A percentile compares a stretch with the other conserved stretches of the same genome.
These are phyloP conservation scores for Apiosordaria backusii DNA, from an alignment of 495 filamentous ascomycete species.

Conservation along the genomic window DNA sequence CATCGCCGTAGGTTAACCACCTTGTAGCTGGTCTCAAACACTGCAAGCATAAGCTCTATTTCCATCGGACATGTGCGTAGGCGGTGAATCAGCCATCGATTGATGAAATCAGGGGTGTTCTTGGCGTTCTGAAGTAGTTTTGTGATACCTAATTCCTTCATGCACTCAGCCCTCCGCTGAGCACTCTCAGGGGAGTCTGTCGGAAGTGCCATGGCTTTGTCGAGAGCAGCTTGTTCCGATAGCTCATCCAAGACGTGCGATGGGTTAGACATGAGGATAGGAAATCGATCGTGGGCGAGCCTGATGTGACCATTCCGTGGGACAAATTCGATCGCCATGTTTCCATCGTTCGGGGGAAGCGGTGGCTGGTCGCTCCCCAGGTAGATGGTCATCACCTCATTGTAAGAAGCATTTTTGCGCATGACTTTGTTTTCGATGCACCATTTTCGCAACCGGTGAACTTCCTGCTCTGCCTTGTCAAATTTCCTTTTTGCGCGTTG, in stretches of 20 bases:
- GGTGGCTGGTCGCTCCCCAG: conserved; percentile 10
- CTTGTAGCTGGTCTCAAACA: conserved; percentile 32
- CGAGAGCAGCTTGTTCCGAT: conserved; percentile 22
- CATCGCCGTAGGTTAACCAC: conserved; percentile 41
- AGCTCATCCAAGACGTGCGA: conserved; percentile 28
- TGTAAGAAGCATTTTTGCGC: conserved; percentile 31
- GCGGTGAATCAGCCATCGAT: conserved; percentile 47
- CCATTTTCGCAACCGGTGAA: conserved; percentile 20
- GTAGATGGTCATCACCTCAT: conserved; percentile 30
- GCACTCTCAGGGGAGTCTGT: conserved; percentile 23
- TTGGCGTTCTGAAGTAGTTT: conserved; percentile 30
- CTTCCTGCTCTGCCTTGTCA: conserved; percentile 16
- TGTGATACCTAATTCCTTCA: conserved; percentile 36
- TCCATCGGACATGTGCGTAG: conserved; percentile 44
- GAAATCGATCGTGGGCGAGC: conserved; percentile 30
- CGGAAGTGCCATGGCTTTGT: conserved; percentile 23
- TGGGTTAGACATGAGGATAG: conserved; percentile 35
- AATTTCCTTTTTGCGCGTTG: conserved; percentile 15
- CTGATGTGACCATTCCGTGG: not conserved
- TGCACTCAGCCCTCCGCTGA: conserved; percentile 22
- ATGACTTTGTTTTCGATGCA: conserved; percentile 31
- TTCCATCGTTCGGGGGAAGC: conserved; percentile 18
- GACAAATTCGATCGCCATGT: conserved; percentile 23
- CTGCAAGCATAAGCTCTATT: conserved; percentile 40
- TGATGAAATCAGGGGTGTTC: conserved; percentile 42